Base-by-base conservation (phyloP, 176 grass and related monocot species). In the Raddia guianensis region DNA sequence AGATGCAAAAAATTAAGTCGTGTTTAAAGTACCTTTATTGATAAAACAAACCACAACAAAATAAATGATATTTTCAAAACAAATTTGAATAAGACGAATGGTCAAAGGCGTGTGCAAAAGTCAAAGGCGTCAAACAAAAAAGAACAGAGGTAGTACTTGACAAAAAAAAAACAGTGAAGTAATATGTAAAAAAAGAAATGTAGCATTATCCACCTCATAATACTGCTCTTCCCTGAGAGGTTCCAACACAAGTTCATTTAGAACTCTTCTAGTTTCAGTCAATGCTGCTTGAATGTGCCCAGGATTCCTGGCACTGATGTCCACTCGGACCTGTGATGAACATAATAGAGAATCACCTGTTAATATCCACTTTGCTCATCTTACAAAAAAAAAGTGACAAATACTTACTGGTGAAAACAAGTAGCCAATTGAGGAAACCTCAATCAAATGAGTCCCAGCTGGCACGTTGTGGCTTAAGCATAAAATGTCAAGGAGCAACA, bases 201-300 rank as follows among this genome's bases (percentile, higher is more conserved):
- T 68, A 69, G 64, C 20, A 63, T 65, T 68, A 81, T 20, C 15
- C 61, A 99, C 97, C 93, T 96, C 97, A 68, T 93, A 99, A 80
- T 99, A 99, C 4, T 88, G 90, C 65, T 99, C 97, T 87, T 91
- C 92, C 74, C 78, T 99, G 73, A 91, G 84, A 83, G 92, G 97
- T 59, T 99, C 93, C 69, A 95, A 78, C 76, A 99, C 89, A 87
- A 99, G 93, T 80, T 99, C 97, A 85, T 91, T 89, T 40, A 99
- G 75, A 65, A 64, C 63, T 81, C 89, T 96, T 78, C 90, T 86
- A 80, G 80, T 99, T 74, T 99, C 93, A 59, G 90, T 99, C 82
- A 93, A 77, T 72, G 97, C 92, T 84, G 97, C 97, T 84, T 95
- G 93, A 89, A 99, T 94, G 84, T 99, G 89, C 61, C 97, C 95